Base-by-base conservation (phyloP, 2,329 filamentous ascomycete genomes). In the Cladorrhinum sp. region DNA sequence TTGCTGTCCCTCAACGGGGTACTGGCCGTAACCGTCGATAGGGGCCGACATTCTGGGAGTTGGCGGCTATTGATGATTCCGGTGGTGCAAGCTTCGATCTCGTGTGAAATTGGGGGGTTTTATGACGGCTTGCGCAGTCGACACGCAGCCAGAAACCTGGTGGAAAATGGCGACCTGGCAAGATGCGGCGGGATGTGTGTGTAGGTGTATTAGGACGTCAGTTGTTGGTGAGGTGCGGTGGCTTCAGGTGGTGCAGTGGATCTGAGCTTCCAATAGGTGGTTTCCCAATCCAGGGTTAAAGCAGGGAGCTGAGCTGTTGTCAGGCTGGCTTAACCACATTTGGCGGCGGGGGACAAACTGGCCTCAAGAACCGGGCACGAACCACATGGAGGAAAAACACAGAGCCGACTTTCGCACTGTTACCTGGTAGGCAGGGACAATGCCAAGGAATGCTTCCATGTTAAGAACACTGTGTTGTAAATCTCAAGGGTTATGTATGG, bases 31-130 rank as follows among this genome's bases (percentile, higher is more conserved):
- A 73, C 79, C 80, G 63, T 85, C 81, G 68, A 78, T 76, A 64
- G 81, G 81, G 69, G 81, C 81, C 70, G 83, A 82, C 83, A 86
- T 86, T 72, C 70, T 77, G 69, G 70, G 66, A 69, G 57, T 53
- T 59, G 57, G 16, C 41, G n/a, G 20, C 10, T 45, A 22, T 45
- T 7, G 41, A 45, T 45, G 41, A 51, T 54, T 54, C 20, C 51
- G 61, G 60, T 61, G 59, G 59, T 25, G 51, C 36, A 18, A 6
- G 3, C n/a, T 45, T 45, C 16, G 41, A 18, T 45, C 41, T 45
- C 13, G 29, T 32, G 29, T 6, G 6, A 13, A 32, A 32, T 6
- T 7, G 29, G 13, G 29, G 29, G 57, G 60, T 36, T 65, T 57
- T 60, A 64, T 50, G 67, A 62, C 62, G 68, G 24, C 29, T 55